A percentile compares a stretch with the other conserved stretches of the same genome.
Evolutionary conservation across 768 basidiomycete genomes (phyloP).

Genomic region (Pisolithus marmoratus): DNA sequence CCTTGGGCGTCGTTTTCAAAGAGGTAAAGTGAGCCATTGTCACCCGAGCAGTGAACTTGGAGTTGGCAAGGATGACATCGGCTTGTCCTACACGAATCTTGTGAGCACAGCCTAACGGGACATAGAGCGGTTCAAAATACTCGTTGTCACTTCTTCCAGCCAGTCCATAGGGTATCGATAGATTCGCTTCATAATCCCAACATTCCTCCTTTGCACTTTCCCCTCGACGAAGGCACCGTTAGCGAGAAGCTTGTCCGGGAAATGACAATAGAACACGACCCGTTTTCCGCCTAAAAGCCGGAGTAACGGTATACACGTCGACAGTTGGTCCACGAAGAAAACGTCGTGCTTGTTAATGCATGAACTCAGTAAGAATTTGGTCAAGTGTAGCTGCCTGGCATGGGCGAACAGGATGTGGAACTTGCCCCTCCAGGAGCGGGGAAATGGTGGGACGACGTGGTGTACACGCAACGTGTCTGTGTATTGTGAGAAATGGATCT

Average conservation of each 20-base stretch:
- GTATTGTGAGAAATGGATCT: background rate
- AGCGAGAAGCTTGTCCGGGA: slow-evolving; percentile 90
- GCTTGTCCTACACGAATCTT: slow-evolving; percentile 57
- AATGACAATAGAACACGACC: slow-evolving; percentile 96
- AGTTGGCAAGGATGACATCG: slow-evolving; percentile 89
- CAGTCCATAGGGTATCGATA: slow-evolving; percentile 90
- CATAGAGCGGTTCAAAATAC: slow-evolving; percentile 37
- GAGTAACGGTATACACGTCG: slow-evolving; percentile 84
- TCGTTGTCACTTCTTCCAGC: slow-evolving; percentile 85
- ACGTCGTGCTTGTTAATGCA: slow-evolving; percentile 58
- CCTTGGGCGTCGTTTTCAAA: slow-evolving; percentile 53
- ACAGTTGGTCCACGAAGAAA: slow-evolving; percentile 93
- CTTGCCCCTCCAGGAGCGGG: slow-evolving; percentile 71
- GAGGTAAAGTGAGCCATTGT: slow-evolving; percentile 72
- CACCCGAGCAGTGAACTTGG: slow-evolving; percentile 79
- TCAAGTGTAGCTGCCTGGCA: slow-evolving; percentile 80
- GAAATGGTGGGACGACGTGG: slow-evolving; percentile 68
- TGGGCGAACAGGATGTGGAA: slow-evolving; percentile 90
- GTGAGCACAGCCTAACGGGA: background rate
- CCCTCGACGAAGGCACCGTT: slow-evolving; percentile 61
- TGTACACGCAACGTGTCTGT: slow-evolving; percentile 78
- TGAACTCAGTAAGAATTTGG: slow-evolving; percentile 51
- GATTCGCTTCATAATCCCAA: slow-evolving; percentile 55
- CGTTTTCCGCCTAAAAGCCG: slow-evolving; percentile 61
- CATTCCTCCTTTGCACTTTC: slow-evolving; percentile 33